Percentiles rank a stretch among this genome's conserved stretches.
phyloP scores from a whole-genome alignment of 176 grass and related monocot genomes.

The Calamus simplicifolius region DNA sequence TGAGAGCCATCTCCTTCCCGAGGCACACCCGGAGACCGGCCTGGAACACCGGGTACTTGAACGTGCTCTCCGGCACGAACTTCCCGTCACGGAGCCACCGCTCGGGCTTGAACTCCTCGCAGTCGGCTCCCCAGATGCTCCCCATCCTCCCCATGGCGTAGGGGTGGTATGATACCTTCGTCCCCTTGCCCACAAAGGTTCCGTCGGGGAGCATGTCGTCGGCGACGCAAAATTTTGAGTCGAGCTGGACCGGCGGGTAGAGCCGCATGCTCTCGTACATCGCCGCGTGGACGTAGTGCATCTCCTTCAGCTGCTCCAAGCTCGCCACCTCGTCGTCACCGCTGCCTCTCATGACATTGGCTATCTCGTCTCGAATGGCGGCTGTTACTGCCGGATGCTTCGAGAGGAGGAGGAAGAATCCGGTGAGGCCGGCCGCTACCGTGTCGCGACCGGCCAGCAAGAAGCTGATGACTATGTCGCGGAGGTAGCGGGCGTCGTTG shows the following conservation, averaged over 20 bases:
- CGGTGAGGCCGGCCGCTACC: constrained; percentile 56
- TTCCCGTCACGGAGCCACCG: neutral
- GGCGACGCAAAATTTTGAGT: constrained; percentile 67
- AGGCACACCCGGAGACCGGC: neutral
- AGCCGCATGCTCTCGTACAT: constrained; percentile 65
- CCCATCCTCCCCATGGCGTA: constrained; percentile 77
- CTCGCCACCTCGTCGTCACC: constrained; percentile 21
- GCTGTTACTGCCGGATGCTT: constrained; percentile 27
- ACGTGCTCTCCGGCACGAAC: constrained; percentile 19
- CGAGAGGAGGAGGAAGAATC: constrained; percentile 65
- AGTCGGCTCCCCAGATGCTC: constrained; percentile 29
- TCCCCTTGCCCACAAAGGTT: constrained; percentile 31
- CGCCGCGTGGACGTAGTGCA: constrained; percentile 28
- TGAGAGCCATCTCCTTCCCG: no score
- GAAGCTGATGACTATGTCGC: constrained; percentile 83
- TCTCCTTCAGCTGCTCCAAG: constrained; percentile 1
- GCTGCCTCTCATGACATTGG: neutral
- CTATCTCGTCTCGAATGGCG: constrained; percentile 40
- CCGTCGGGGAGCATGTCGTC: constrained; percentile 60
- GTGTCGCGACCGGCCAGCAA: constrained; percentile 69
- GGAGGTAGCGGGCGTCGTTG: constrained; percentile 50
- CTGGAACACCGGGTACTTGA: constrained; percentile 74
- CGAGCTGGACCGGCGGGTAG: constrained; percentile 75
- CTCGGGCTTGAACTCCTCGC: constrained; percentile 42
- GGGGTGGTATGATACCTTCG: constrained; percentile 60